Evolutionary conservation across 2,329 filamentous ascomycete species (phyloP).

Genomic region (Exophiala phaeomuriformis): DNA sequence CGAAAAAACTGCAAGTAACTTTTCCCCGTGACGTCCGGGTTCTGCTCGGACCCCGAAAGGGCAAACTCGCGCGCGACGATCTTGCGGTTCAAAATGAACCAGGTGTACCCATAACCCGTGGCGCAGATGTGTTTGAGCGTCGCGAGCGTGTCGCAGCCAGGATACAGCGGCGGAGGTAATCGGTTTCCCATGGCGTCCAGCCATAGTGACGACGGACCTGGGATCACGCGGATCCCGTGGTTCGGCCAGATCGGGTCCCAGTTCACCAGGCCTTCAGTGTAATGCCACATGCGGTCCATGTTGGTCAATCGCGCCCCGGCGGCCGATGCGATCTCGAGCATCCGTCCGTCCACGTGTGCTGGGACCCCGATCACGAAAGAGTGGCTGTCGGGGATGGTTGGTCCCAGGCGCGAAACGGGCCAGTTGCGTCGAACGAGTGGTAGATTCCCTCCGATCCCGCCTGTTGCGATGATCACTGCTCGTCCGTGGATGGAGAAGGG

Average conservation of each 20-base stretch:
- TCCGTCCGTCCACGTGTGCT: slow-evolving; percentile 57
- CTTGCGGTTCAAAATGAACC: slow-evolving; percentile 54
- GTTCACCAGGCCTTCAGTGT: slow-evolving; percentile 56
- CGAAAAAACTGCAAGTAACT: slow-evolving; percentile 47
- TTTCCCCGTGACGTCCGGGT: slow-evolving; percentile 54
- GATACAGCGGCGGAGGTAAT: slow-evolving; percentile 51
- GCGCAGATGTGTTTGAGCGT: slow-evolving; percentile 54
- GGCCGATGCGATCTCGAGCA: slow-evolving; percentile 51
- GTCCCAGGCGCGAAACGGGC: slow-evolving; percentile 52
- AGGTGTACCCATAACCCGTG: slow-evolving; percentile 57
- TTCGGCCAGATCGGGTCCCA: slow-evolving; percentile 57
- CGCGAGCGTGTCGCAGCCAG: slow-evolving; percentile 51
- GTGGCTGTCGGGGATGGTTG: slow-evolving; percentile 43
- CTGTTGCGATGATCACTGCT: slow-evolving; percentile 50
- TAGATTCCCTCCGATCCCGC: slow-evolving; percentile 56
- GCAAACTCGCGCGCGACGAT: slow-evolving; percentile 58
- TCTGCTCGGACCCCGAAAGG: slow-evolving; percentile 57
- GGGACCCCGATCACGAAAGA: slow-evolving; percentile 56
- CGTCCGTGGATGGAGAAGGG: slow-evolving; percentile 49
- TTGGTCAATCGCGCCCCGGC: slow-evolving; percentile 53
- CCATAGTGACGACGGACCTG: slow-evolving; percentile 56
- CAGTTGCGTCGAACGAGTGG: slow-evolving; percentile 53
- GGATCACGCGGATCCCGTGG: slow-evolving; percentile 55
- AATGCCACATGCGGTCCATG: slow-evolving; percentile 60
- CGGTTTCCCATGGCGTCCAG: slow-evolving; percentile 54